These are phyloP conservation scores for Kuraishia hungarica DNA, from an alignment of 805 yeast species.

Conservation along the genomic window DNA sequence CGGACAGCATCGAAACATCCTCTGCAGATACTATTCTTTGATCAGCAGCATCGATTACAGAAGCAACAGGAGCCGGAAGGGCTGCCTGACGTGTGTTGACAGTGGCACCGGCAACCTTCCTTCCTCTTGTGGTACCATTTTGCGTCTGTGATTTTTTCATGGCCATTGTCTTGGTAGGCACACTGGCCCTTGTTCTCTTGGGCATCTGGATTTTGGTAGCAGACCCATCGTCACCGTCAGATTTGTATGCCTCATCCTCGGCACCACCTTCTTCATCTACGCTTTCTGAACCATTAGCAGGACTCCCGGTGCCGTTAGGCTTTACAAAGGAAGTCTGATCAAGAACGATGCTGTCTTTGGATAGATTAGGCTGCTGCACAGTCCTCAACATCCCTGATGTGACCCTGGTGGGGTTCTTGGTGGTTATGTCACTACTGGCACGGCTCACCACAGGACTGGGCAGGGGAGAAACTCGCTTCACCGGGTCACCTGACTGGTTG, in stretches of 20 bases:
- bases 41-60: neutral
- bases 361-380: conserved; percentile 23
- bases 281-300: no score
- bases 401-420: conserved; percentile 15
- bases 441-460: neutral
- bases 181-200: conserved; percentile 14
- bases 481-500: neutral
- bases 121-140: neutral
- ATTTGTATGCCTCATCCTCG: conserved; percentile 14
- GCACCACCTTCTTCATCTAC: neutral
- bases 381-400: conserved; percentile 26
- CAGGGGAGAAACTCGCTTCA: neutral
- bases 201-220: conserved; percentile 2
- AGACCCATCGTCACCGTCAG: conserved; percentile 8
- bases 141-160: conserved; percentile 5
- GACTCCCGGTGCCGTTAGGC: neutral
- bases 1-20: neutral
- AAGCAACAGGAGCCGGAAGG: neutral
- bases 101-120: conserved; percentile 6
- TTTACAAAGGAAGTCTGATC: neutral
- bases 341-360: conserved; percentile 11
- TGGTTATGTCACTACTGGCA: neutral
- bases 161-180: conserved; percentile 21
- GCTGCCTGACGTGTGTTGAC: neutral
- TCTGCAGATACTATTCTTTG: neutral